phyloP scores from a whole-genome alignment of 2,329 filamentous ascomycete species.

The Colletotrichum noveboracense region DNA sequence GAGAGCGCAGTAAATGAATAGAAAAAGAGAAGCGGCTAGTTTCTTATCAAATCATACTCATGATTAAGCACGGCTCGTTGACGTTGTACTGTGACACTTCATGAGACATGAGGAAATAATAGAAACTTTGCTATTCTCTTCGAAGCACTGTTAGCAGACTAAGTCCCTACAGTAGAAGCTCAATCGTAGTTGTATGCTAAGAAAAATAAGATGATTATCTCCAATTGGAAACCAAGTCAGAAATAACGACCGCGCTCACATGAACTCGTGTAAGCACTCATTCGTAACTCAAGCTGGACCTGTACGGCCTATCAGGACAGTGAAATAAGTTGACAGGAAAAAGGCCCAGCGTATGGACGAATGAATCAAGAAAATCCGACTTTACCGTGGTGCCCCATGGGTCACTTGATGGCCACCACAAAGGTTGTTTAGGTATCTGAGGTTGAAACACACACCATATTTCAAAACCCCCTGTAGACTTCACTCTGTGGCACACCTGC shows the following conservation, averaged over 20 bases:
- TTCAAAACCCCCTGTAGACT: background rate
- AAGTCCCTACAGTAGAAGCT: background rate
- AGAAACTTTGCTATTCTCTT: background rate
- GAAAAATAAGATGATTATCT: background rate
- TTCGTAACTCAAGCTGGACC: background rate
- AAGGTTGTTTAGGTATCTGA: background rate
- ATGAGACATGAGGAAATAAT: background rate
- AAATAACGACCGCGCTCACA: background rate
- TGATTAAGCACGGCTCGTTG: background rate
- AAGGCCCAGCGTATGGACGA: background rate
- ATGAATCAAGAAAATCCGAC: background rate
- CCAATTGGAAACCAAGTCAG: background rate
- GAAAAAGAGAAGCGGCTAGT: background rate
- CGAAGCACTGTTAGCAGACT: background rate
- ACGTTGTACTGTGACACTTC: background rate
- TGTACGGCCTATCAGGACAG: background rate
- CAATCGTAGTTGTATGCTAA: background rate
- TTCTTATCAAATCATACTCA: background rate
- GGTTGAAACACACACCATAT: background rate
- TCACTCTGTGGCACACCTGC: background rate
- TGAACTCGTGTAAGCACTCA: background rate
- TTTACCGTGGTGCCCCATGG: background rate
- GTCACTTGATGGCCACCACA: background rate
- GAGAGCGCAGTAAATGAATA: background rate
- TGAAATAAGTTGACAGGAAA: background rate